These are phyloP conservation scores for Hypoxylon fuscum DNA, from an alignment of 495 filamentous ascomycete species.

Conservation along the genomic window DNA sequence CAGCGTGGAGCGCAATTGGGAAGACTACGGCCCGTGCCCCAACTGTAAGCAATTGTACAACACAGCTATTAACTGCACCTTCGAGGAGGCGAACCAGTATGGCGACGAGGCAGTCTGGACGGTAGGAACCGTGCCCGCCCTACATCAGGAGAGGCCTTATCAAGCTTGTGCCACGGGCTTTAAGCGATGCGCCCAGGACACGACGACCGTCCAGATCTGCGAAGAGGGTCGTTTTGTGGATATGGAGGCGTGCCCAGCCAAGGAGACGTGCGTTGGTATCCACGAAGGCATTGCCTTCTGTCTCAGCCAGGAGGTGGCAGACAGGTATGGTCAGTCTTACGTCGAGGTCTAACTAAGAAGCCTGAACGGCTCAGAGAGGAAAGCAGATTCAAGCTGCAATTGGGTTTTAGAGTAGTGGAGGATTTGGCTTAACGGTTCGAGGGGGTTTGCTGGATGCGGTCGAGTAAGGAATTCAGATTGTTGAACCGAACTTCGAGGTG, in stretches of 20 bases:
- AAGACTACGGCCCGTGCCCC: constrained; percentile 30
- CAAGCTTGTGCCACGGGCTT: not conserved
- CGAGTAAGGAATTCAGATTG: not conserved
- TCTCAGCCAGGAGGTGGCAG: not conserved
- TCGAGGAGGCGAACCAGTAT: not conserved
- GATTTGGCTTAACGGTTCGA: not conserved
- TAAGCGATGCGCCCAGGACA: constrained; percentile 1
- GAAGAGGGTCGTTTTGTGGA: not conserved
- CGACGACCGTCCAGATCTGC: constrained; percentile 2
- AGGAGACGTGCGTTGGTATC: not conserved
- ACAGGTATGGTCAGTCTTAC: too few species aligned
- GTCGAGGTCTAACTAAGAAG: too few species aligned
- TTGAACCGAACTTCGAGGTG: not conserved
- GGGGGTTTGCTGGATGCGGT: not conserved
- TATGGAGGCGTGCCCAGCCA: not conserved
- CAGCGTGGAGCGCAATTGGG: constrained; percentile 10
- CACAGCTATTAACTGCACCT: constrained; percentile 17
- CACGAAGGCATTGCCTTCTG: constrained; percentile 10
- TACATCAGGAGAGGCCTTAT: not conserved
- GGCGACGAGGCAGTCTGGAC: not conserved
- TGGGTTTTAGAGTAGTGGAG: not conserved
- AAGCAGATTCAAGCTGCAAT: too few species aligned
- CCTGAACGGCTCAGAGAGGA: too few species aligned
- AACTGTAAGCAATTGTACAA: constrained; percentile 32
- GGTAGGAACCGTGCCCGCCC: not conserved